Conservation (phyloP, 1,284 basidiomycete genomes). For the Ustilago bromivora region DNA sequence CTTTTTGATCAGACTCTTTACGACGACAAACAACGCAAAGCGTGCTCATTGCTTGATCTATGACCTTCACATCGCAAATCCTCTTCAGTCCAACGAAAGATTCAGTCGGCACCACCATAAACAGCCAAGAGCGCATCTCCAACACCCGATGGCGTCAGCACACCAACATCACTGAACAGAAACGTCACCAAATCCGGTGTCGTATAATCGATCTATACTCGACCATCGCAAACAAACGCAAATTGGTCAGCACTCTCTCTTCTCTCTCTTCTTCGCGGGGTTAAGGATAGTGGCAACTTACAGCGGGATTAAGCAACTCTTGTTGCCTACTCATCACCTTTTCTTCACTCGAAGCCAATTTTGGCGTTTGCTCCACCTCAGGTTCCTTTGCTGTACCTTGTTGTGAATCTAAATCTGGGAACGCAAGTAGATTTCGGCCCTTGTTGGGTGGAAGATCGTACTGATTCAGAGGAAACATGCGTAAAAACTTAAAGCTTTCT, state of each 20-base stretch:
- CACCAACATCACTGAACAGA: constrained; percentile 90
- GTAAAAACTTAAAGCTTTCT: constrained; percentile 96
- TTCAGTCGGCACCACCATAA: constrained; percentile 73
- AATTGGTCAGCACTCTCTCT: neutral
- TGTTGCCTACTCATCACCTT: constrained; percentile 57
- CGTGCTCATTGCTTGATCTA: no score
- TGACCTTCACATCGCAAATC: no score
- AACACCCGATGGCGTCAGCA: constrained; percentile 89
- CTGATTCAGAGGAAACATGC: constrained; percentile 94
- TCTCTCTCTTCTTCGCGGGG: neutral
- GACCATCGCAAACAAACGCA: neutral
- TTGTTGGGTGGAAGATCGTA: constrained; percentile 82
- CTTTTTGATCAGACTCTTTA: no score
- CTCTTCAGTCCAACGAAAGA: no score
- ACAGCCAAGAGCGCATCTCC: constrained; percentile 90
- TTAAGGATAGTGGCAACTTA: constrained; percentile 21
- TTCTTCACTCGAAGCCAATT: neutral
- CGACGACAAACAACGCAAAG: no score
- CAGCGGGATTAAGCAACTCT: constrained; percentile 59
- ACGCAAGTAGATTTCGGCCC: constrained; percentile 33
- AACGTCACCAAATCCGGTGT: constrained; percentile 84
- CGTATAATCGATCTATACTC: constrained; percentile 63
- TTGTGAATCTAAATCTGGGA: constrained; percentile 39
- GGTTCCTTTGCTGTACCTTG: neutral
- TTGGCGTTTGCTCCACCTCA: constrained; percentile 12